Conservation (phyloP, 1,284 basidiomycete species). For the Leccinum pachyderme region DNA sequence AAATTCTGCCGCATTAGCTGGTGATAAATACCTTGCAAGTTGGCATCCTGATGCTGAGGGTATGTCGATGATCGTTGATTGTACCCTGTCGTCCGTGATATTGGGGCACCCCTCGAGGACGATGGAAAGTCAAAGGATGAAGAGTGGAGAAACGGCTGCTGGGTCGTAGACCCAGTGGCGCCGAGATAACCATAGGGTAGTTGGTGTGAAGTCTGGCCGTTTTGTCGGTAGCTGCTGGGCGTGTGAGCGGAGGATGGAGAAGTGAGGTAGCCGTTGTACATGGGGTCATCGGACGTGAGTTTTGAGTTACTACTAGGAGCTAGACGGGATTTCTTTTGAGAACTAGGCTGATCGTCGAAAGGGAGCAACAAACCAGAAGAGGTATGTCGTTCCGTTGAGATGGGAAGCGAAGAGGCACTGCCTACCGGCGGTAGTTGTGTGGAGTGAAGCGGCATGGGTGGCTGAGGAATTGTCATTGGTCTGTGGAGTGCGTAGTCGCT, state of each 20-base stretch:
- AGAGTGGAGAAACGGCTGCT: conserved; percentile 25
- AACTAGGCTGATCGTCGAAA: conserved; percentile 21
- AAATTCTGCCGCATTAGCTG: conserved; percentile 32
- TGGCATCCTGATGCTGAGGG: conserved; percentile 30
- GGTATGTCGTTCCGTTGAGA: conserved; percentile 34
- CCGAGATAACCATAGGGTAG: conserved; percentile 27
- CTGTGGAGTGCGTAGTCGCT: conserved; percentile 29
- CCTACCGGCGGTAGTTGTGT: conserved; percentile 23
- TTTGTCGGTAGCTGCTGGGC: conserved; percentile 28
- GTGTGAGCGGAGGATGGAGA: conserved; percentile 32
- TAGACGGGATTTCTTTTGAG: conserved; percentile 34
- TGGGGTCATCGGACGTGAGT: conserved; percentile 28
- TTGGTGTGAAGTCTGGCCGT: conserved; percentile 29
- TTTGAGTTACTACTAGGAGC: conserved; percentile 28
- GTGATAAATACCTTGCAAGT: conserved; percentile 35
- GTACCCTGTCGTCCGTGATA: conserved; percentile 24
- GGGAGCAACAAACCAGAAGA: conserved; percentile 33
- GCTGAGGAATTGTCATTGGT: conserved; percentile 35
- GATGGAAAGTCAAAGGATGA: conserved; percentile 32
- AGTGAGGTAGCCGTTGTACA: conserved; percentile 32
- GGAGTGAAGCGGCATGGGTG: conserved; percentile 34
- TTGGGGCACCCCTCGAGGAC: conserved; percentile 25
- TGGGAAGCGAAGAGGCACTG: conserved; percentile 27
- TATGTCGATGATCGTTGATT: conserved; percentile 27
- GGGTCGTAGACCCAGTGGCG: conserved; percentile 15